These are phyloP conservation scores for Fusarium setosum DNA, from an alignment of 2,329 filamentous ascomycete species.

Conservation along the genomic window DNA sequence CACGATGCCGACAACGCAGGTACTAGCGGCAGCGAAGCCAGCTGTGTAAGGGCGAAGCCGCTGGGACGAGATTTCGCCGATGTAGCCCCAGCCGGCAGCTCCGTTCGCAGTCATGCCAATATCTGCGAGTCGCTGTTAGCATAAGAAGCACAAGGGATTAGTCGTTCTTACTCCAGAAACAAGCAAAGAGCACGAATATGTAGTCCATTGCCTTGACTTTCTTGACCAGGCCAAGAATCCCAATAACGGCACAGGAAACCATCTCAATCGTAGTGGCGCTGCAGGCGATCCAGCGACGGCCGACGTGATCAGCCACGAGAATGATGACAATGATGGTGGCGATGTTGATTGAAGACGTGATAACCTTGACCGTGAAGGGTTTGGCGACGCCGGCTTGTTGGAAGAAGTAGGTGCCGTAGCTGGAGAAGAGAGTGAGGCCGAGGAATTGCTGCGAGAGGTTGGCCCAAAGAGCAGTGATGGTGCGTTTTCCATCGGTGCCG, in stretches of 20 bases:
- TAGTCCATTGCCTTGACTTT: neutral
- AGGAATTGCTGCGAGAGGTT: conserved; percentile 32
- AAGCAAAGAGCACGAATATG: neutral
- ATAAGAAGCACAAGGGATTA: neutral
- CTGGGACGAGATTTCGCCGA: neutral
- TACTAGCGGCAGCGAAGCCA: neutral
- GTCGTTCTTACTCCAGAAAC: conserved; percentile 1
- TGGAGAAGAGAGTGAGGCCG: conserved; percentile 14
- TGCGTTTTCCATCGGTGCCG: conserved; percentile 44
- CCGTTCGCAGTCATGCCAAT: neutral
- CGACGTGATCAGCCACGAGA: neutral
- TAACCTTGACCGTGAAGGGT: neutral
- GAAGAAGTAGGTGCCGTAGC: conserved; percentile 62
- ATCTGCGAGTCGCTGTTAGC: neutral
- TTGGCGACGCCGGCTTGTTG: neutral
- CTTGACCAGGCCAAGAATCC: neutral
- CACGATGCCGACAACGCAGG: neutral
- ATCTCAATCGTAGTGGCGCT: neutral
- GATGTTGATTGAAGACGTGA: neutral
- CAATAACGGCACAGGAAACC: neutral
- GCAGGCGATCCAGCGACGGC: neutral
- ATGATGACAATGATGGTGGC: neutral
- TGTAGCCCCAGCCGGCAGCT: neutral
- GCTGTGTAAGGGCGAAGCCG: neutral
- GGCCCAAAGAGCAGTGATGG: conserved; percentile 45